These are phyloP conservation scores for Flaveria brownii DNA, from an alignment of 129 eudicot species.

Conservation along the genomic window DNA sequence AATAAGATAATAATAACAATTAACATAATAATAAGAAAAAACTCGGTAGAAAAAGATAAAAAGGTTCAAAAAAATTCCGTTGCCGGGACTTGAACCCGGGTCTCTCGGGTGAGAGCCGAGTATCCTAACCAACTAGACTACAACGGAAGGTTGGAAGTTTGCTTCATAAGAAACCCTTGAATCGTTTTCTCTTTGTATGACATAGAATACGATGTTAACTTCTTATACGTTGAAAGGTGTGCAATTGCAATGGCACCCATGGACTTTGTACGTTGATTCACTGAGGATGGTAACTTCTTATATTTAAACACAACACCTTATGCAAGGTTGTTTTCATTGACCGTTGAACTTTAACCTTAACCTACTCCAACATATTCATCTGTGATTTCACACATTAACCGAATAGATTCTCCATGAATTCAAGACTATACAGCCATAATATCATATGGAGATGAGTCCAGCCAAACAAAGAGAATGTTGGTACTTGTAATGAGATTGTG, in stretches of 20 bases:
- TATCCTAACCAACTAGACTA: slow-evolving; percentile 99
- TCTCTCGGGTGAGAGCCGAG: slow-evolving; percentile 99
- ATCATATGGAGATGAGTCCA: background rate
- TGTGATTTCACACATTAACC: background rate
- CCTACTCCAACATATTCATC: background rate
- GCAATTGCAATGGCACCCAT: background rate
- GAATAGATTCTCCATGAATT: background rate
- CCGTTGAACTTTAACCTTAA: background rate
- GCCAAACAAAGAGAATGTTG: no score
- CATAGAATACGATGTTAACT: no score
- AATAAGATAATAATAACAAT: background rate
- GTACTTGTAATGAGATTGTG: no score
- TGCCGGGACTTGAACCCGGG: slow-evolving; percentile 99
- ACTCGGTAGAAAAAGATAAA: no score
- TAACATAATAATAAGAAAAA: background rate
- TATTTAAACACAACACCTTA: background rate
- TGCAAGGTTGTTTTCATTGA: background rate
- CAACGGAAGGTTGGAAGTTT: slow-evolving; percentile 49
- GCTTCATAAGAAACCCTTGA: no score
- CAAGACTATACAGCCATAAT: background rate
- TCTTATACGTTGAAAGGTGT: background rate
- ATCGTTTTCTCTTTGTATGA: no score
- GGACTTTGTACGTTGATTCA: slow-evolving; percentile 2
- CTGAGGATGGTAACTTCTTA: background rate
- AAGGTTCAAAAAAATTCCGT: slow-evolving; percentile 41